Base-by-base conservation (phyloP, 257 asterid species). In the Echium plantagineum region DNA sequence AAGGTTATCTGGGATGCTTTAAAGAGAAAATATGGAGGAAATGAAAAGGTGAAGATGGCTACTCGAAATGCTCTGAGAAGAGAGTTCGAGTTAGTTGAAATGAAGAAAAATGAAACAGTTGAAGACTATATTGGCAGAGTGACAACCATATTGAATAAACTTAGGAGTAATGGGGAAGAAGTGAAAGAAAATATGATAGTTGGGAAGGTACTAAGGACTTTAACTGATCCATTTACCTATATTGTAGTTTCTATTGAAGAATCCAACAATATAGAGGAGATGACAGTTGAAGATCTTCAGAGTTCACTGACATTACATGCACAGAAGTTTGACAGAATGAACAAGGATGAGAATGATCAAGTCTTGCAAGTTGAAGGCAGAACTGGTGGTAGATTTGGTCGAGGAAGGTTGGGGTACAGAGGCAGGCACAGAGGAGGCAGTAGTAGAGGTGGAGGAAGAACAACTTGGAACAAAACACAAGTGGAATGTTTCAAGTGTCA, bases 401-500 rank as follows among this genome's bases (percentile, higher is more conserved):
- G n/a, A n/a, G n/a, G n/a, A n/a, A n/a, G n/a, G n/a, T n/a, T n/a
- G 52, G 15, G 15, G 8, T 7, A 7, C 9, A 47, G 52, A 47
- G 9, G 9, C 8, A 8, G 52, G 9, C 8, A 7, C 9, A 8
- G 52, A 15, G 52, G 8, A 47, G 15, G 52, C 9, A 32, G 9
- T 18, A 21, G 21, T 9, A n/a, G 7, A 7, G n/a, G 9, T 10
- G 22, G 61, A 57, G 61, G 61, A 7, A 57, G 61, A 57, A 32
- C 9, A 24, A 57, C 31, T 24, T 24, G 19, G 9, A 22, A n/a
- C n/a, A 57, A 57, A 57, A n/a, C 61, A 6, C 6, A 7, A 9
- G 35, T 15, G n/a, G n/a, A 57, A 32, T 57, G 61, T 57, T 57
- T 13, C 8, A 57, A 57, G 21, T 57, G 61, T 7, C 61, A 57